Evolutionary conservation across 257 asterid species (phyloP), one percentile per base, ranked within the genome.

Genomic region (Solanum lignicaule): DNA sequence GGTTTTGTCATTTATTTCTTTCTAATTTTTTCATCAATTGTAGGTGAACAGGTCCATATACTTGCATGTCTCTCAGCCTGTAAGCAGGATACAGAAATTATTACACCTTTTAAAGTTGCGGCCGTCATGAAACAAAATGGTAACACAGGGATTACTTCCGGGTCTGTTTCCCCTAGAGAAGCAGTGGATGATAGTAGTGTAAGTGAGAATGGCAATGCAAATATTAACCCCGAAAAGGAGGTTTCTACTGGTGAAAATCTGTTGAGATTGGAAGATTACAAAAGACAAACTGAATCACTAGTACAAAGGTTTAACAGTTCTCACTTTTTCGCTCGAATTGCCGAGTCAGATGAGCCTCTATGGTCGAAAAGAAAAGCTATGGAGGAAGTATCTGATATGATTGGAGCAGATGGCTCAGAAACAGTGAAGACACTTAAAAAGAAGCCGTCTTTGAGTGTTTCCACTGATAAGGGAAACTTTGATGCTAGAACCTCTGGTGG

Each of bases 51-150:
- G 89, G 94, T 94, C 91, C 95, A 91, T 90, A 89, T 95, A 86
- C 92, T 95, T 88, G 98, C 94, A 89, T 95, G 98, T 90, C 93
- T 95, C 91, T 95, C 98, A 58, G 98, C 98, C 39, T 94, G 78
- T 92, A 97, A 95, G 92, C 95, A 95, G 90, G 98, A 97, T 85
- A 93, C 93, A 72, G 98, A 97, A 95, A 92, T 97, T 87, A 97
- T 97, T 69, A 95, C 99, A 29, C 99, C 99, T 62, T 97, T 97
- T 92, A 95, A 95, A 91, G 98, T 97, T 89, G 99, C 99, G 29
- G 99, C 97, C 20, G 92, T 91, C 88, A 95, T 95, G 98, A 88
- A 90, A 86, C 93, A 93, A 88, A 95, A 94, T 85, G 98, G 95
- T 84, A 91, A 89, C 69, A 36, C 65, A 39, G 93, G 79, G 83